These are phyloP conservation scores for Pythium volutum DNA, from an alignment of 352 stramenopile species.

Conservation along the genomic window DNA sequence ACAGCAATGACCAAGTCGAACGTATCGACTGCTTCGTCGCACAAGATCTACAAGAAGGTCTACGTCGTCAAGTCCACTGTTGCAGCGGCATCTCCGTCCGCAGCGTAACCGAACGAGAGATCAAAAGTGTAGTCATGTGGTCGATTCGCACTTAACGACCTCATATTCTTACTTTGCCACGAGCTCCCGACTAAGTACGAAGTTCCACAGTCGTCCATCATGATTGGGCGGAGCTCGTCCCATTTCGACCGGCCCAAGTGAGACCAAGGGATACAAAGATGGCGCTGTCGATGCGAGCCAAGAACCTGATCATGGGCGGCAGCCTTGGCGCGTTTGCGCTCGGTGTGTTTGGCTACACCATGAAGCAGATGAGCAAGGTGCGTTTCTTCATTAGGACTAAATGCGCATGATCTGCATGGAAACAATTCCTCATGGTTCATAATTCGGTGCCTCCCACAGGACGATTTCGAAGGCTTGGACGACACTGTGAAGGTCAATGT, in stretches of 20 bases:
- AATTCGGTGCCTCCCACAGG: slow-evolving; percentile 31
- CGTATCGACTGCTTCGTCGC: neutral
- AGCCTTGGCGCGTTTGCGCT: slow-evolving; percentile 60
- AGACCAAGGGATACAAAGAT: slow-evolving; percentile 28
- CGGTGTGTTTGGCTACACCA: slow-evolving; percentile 72
- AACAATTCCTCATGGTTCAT: neutral
- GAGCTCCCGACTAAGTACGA: neutral
- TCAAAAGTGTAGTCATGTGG: slow-evolving; percentile 7
- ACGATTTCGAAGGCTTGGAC: slow-evolving; percentile 81
- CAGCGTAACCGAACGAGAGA: slow-evolving; percentile 6
- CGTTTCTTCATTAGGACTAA: neutral
- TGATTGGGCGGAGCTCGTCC: slow-evolving; percentile 5
- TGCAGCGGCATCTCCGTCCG: slow-evolving; percentile 13
- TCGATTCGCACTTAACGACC: slow-evolving; percentile 9
- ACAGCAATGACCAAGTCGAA: neutral
- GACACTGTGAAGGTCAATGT: slow-evolving; percentile 76
- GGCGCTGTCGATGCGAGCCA: slow-evolving; percentile 62
- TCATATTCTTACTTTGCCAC: slow-evolving; percentile 6
- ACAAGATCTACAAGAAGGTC: slow-evolving; percentile 30
- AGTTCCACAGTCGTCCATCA: slow-evolving; percentile 14
- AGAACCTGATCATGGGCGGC: slow-evolving; percentile 74
- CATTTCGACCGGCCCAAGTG: neutral
- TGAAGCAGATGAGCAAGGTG: slow-evolving; percentile 81
- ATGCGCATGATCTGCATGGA: neutral
- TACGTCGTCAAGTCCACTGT: slow-evolving; percentile 30